phyloP scores from a whole-genome alignment of 2,329 filamentous ascomycete species.

The Paracorniculantispora psalliotae region DNA sequence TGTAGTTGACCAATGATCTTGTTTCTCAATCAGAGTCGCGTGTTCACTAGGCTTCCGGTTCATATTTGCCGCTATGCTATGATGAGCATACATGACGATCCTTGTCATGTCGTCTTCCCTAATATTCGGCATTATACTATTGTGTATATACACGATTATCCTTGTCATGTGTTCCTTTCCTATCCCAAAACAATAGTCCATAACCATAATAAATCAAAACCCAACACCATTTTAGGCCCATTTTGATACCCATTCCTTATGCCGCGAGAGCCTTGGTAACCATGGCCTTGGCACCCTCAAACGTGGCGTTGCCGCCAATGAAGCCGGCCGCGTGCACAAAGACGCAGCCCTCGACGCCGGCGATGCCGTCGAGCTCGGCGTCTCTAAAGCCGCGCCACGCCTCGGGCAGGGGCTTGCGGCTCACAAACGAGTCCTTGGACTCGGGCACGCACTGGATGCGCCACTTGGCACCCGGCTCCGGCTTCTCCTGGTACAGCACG shows the following conservation, averaged over 20 bases:
- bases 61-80: not conserved
- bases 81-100: too few relatives aligned
- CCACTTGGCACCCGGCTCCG: slow-evolving; percentile 75
- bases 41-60: not conserved
- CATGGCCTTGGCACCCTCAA: slow-evolving; percentile 83
- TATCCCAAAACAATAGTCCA: not conserved
- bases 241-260: slow-evolving; percentile 16
- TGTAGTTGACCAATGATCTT: not conserved
- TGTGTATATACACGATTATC: too few relatives aligned
- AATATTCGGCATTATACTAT: too few relatives aligned
- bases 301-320: slow-evolving; percentile 91
- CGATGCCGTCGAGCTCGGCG: slow-evolving; percentile 70
- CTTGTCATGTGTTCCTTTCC: too few relatives aligned
- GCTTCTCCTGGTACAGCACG: slow-evolving; percentile 85
- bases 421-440: slow-evolving; percentile 80
- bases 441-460: slow-evolving; percentile 88
- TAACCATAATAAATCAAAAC: not conserved
- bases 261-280: slow-evolving; percentile 65
- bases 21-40: not conserved
- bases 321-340: slow-evolving; percentile 95
- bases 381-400: slow-evolving; percentile 89
- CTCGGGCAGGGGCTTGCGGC: slow-evolving; percentile 85
- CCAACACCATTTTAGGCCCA: not conserved
- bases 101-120: too few relatives aligned
- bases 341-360: slow-evolving; percentile 67